A percentile compares a stretch with the other conserved stretches of the same genome.
phyloP scores from a whole-genome alignment of 2,329 filamentous ascomycete species.

The Myriosclerotinia duriaeana region DNA sequence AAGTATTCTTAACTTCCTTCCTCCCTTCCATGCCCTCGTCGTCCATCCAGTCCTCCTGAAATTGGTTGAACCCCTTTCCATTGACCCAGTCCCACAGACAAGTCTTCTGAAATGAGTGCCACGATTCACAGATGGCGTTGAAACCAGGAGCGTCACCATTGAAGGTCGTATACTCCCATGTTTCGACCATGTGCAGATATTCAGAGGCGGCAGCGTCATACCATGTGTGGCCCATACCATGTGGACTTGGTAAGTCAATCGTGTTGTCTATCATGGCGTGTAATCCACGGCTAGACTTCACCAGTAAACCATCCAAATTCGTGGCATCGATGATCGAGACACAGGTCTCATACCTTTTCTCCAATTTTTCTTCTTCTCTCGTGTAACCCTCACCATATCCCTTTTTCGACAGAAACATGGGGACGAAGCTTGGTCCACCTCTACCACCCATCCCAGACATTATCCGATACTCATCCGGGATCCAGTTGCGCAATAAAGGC shows the following conservation, averaged over 20 bases:
- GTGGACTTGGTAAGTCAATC: background rate
- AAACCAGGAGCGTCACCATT: background rate
- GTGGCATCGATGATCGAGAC: background rate
- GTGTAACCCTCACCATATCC: background rate
- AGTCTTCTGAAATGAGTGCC: constrained; percentile 4
- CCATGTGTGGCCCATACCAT: constrained; percentile 4
- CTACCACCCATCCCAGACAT: background rate
- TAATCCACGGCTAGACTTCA: background rate
- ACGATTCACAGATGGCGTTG: background rate
- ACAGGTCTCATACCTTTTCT: background rate
- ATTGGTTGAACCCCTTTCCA: background rate
- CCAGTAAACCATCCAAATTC: background rate
- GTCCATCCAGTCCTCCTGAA: background rate
- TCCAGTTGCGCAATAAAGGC: background rate
- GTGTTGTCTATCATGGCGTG: background rate
- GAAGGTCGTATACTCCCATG: background rate
- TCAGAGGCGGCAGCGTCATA: constrained; percentile 1
- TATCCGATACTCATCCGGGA: background rate
- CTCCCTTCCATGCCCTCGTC: background rate
- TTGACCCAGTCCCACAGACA: constrained; percentile 3
- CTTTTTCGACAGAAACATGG: constrained; percentile 2
- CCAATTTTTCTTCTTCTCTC: background rate
- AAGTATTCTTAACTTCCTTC: background rate
- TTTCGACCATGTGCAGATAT: background rate
- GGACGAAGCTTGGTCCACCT: background rate